These are phyloP conservation scores for Fraxinus greggii DNA, from an alignment of 305 asterid species.

Conservation along the genomic window DNA sequence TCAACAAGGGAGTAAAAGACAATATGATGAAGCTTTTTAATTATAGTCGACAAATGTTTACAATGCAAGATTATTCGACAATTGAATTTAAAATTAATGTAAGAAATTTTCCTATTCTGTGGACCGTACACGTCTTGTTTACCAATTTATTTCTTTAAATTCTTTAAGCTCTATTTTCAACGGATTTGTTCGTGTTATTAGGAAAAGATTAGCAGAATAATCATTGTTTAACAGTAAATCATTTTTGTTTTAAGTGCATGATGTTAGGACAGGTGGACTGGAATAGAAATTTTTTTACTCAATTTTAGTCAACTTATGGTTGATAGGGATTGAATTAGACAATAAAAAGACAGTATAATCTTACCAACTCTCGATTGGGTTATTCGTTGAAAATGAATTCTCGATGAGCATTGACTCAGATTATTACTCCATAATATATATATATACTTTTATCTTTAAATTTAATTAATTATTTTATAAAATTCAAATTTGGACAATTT, in stretches of 20 bases:
- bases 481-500: no score
- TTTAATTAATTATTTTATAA: no score
- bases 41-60: neutral
- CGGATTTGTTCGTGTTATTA: neutral
- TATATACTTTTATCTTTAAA: no score
- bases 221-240: neutral
- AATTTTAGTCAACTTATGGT: neutral
- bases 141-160: neutral
- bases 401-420: slow-evolving; percentile 14
- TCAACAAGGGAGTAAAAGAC: neutral
- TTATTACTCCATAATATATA: no score
- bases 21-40: neutral
- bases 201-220: neutral
- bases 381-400: neutral
- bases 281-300: neutral
- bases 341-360: neutral
- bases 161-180: neutral
- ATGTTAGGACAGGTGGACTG: neutral
- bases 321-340: neutral
- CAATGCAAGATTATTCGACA: neutral
- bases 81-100: neutral
- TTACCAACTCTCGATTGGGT: neutral
- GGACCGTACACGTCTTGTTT: neutral
- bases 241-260: neutral
- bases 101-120: neutral